Percentiles rank a stretch among this genome's conserved stretches.
These are phyloP conservation scores for Talaromyces nanjingensis DNA, from an alignment of 495 filamentous ascomycete species.

Conservation along the genomic window DNA sequence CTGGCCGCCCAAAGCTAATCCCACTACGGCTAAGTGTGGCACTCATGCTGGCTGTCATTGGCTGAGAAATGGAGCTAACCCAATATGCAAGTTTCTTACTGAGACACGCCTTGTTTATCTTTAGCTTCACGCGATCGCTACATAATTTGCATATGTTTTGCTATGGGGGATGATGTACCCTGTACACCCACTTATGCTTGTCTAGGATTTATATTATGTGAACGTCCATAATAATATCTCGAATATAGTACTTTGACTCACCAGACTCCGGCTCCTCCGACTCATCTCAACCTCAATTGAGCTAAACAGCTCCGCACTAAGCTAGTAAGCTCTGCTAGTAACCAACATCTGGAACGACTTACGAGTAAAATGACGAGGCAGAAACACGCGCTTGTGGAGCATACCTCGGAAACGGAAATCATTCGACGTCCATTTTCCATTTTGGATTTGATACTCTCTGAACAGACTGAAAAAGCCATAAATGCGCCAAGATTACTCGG, in stretches of 20 bases:
- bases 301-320: background rate
- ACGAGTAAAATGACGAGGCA: background rate
- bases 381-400: background rate
- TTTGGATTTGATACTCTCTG: background rate
- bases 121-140: background rate
- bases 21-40: background rate
- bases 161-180: background rate
- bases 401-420: background rate
- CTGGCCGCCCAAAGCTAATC: background rate
- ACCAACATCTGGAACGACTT: background rate
- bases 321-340: background rate
- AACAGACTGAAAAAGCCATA: background rate
- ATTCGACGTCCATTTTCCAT: background rate
- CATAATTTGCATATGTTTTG: background rate
- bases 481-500: background rate
- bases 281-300: background rate
- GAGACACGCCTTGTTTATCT: background rate
- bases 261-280: background rate
- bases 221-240: background rate
- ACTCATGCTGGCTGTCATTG: background rate
- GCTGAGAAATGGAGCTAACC: background rate
- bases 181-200: background rate
- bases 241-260: background rate
- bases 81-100: background rate
- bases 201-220: background rate